Evolutionary conservation across 1,139 yeast genomes (phyloP), one percentile per base, ranked within the genome.

Genomic region (Candida tunisiensis): DNA sequence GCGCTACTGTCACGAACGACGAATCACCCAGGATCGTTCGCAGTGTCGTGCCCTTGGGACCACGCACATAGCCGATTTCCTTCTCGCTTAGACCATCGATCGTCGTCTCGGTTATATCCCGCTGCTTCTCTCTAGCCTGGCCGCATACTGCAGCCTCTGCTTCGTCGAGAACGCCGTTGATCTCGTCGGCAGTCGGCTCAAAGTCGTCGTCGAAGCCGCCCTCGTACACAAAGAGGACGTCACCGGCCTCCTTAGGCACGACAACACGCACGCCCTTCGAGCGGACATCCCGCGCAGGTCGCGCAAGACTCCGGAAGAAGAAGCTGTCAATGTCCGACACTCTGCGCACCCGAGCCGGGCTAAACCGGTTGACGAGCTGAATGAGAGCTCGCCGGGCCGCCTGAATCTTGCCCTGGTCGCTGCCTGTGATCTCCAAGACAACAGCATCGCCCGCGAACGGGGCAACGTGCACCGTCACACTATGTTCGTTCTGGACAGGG

Each of bases 291-390:
- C 34, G 53, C 55, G 41, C 61, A 54, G 30, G 54, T 57, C 36
- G 55, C 53, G 16, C 31, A 12, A 71, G 65, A 39, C 64, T 66
- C 25, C 57, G 53, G 35, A 68, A 57, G 36, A 83, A 69, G 45
- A 78, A 74, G 9, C 67, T 58, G 43, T 79, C 83, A 39, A 88
- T 65, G 41, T 79, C 94, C 12, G 56, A 50, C 28, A 82, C 55
- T 7, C 58, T 57, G 38, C 59, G 55, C 24, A 79, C 65, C 32
- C 69, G 68, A 27, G 65, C 62, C 24, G 95, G 94, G 14, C 80
- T 60, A 34, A 74, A 63, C 29, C 61, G 58, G 53, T 82, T 83
- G 29, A 88, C 94, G 17, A 65, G 56, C 17, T 68, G 60, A 33
- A 88, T 82, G 35, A 88, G 59, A 11, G 68, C 66, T 44, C 69